phyloP scores from a whole-genome alignment of 2,329 filamentous ascomycete species.

The Blastomyces emzantsi region DNA sequence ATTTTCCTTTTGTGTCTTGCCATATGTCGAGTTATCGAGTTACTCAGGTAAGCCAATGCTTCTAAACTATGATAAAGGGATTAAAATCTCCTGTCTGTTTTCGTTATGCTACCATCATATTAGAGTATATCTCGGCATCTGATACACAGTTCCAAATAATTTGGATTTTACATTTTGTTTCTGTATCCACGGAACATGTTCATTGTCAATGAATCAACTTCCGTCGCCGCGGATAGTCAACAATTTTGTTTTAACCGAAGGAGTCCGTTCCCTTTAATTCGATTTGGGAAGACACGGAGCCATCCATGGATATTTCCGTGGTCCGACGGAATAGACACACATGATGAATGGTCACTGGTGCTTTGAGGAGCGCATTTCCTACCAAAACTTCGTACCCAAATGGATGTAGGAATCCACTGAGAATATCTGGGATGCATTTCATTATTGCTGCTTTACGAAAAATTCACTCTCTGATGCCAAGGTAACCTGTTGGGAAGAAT shows the following conservation, averaged over 20 bases:
- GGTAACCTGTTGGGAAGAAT: neutral
- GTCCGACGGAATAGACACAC: neutral
- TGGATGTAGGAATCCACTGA: neutral
- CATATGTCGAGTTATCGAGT: neutral
- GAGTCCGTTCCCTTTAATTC: neutral
- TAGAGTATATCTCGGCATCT: neutral
- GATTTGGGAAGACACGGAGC: neutral
- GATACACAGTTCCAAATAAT: neutral
- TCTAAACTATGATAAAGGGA: neutral
- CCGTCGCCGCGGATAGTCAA: neutral
- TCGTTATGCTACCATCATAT: neutral
- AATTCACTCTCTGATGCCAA: too few species aligned
- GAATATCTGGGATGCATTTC: neutral
- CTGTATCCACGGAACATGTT: neutral
- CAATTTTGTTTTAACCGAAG: neutral
- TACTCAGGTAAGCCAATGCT: neutral
- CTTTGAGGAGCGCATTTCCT: neutral
- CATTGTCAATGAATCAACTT: neutral
- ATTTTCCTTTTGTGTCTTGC: neutral
- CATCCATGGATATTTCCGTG: neutral
- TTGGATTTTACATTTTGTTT: neutral
- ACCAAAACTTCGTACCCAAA: neutral
- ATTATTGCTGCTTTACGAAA: neutral
- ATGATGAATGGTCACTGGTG: too few species aligned
- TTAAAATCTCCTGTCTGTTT: neutral